Percentiles rank a stretch among this genome's conserved stretches.
Evolutionary conservation across 805 yeast genomes (phyloP).

Genomic region (Schwanniomyces yamadae): DNA sequence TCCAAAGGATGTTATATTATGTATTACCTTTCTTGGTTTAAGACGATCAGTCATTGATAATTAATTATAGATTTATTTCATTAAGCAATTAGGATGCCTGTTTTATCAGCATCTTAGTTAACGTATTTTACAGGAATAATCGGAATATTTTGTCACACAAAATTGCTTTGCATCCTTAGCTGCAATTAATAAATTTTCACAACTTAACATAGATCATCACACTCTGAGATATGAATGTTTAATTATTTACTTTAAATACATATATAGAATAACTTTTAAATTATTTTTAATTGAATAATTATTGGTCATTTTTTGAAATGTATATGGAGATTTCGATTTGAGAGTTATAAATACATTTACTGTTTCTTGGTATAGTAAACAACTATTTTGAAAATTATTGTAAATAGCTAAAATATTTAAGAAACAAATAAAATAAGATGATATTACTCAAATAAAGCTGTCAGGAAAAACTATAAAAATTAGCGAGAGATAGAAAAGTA

Average conservation of each 20-base stretch:
- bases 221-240: not conserved
- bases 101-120: not conserved
- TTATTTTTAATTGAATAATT: not conserved
- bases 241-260: not conserved
- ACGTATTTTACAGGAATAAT: not conserved
- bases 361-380: too few species aligned
- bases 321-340: not conserved
- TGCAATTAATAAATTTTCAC: too few species aligned
- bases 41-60: not conserved
- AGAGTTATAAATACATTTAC: too few species aligned
- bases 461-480: not conserved
- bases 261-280: not conserved
- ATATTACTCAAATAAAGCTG: not conserved
- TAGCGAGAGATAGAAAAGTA: not conserved
- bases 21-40: slow-evolving; percentile 1
- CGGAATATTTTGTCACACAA: slow-evolving; percentile 7
- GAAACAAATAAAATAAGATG: not conserved
- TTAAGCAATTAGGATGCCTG: not conserved
- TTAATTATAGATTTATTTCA: slow-evolving; percentile 10
- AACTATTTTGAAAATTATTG: too few species aligned
- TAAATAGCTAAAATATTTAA: not conserved
- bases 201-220: not conserved
- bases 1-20: slow-evolving; percentile 12
- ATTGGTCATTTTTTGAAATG: not conserved
- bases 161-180: slow-evolving; percentile 3